phyloP scores from a whole-genome alignment of 2,329 filamentous ascomycete genomes.

The Talaromyces sp. region DNA sequence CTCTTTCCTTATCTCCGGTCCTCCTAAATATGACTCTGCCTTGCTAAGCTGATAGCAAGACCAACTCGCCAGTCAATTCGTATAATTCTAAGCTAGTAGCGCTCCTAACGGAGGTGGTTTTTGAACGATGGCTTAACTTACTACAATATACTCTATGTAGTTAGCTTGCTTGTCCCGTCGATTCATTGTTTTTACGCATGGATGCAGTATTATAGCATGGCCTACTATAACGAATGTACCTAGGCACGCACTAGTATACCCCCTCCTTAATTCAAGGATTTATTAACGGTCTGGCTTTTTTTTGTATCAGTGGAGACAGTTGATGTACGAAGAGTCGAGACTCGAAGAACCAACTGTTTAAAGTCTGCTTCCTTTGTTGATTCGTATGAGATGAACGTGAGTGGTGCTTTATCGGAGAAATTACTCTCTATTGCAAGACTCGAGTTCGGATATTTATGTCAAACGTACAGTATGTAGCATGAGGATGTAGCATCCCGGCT shows the following conservation, averaged over 20 bases:
- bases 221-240: background rate
- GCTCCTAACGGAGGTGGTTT: background rate
- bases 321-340: background rate
- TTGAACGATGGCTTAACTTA: background rate
- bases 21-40: background rate
- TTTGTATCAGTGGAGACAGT: background rate
- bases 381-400: background rate
- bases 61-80: background rate
- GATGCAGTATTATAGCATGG: background rate
- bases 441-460: conserved; percentile 2
- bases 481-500: conserved; percentile 5
- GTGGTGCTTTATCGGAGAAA: background rate
- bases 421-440: background rate
- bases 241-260: background rate
- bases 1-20: background rate
- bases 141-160: background rate
- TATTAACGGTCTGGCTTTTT: background rate
- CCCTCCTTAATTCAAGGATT: background rate
- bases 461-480: background rate
- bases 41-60: background rate
- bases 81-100: background rate
- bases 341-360: background rate
- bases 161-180: background rate
- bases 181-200: background rate
- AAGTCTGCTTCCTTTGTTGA: background rate